Conservation (phyloP, 2,329 filamentous ascomycete species). For the Cryoendolithus antarcticus region DNA sequence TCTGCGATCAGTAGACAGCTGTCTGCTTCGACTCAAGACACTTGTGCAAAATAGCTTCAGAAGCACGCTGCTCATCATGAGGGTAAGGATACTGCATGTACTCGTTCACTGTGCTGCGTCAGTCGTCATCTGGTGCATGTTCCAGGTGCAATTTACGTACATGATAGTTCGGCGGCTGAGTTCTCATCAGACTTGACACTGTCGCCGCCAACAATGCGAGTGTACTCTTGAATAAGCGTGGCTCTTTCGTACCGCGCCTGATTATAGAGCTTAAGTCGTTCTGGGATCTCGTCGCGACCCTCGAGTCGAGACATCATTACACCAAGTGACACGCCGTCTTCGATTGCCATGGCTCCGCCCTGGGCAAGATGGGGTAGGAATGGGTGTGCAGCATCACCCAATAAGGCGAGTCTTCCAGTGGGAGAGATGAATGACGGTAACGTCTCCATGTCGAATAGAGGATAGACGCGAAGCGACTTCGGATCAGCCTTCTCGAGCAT, state of each 20-base stretch:
- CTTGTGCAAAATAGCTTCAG: no score
- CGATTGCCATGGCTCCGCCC: conserved; percentile 57
- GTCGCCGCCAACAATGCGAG: conserved; percentile 38
- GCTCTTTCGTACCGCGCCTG: conserved; percentile 46
- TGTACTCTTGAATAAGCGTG: conserved; percentile 45
- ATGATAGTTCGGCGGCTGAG: no score
- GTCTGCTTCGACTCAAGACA: no score
- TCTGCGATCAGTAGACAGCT: no score
- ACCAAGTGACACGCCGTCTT: conserved; percentile 51
- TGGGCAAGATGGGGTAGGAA: conserved; percentile 57
- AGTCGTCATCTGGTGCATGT: no score
- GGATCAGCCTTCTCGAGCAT: conserved; percentile 27
- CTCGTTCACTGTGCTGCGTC: no score
- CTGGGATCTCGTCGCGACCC: conserved; percentile 34
- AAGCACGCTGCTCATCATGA: no score
- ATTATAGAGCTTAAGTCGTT: conserved; percentile 46
- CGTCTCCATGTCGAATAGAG: conserved; percentile 48
- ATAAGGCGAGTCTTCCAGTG: conserved; percentile 46
- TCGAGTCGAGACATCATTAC: conserved; percentile 42
- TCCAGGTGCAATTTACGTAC: no score
- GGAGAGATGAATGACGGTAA: conserved; percentile 41
- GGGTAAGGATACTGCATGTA: no score
- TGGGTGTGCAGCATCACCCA: conserved; percentile 57
- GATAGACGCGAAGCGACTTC: conserved; percentile 34
- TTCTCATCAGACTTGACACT: no score